phyloP scores from a whole-genome alignment of 345 rosid species.

The Geranium rotundifolium region DNA sequence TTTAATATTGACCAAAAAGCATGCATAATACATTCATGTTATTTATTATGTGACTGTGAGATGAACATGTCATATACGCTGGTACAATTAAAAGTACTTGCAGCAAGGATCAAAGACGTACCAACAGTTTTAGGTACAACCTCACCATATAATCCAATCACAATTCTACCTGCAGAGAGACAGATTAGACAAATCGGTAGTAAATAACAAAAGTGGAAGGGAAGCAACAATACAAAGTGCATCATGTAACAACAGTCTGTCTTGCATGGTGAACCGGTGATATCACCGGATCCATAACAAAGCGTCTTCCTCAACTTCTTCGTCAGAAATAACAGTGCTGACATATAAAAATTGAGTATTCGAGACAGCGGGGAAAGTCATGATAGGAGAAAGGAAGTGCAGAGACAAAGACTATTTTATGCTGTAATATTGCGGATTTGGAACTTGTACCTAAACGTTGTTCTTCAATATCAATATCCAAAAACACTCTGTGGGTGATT shows the following conservation, averaged over 20 bases:
- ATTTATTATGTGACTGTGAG: too few species aligned
- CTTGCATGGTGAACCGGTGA: too few species aligned
- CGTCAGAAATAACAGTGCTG: too few species aligned
- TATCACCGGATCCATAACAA: too few species aligned
- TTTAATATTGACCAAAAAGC: background rate
- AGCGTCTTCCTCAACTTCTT: too few species aligned
- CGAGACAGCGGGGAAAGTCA: too few species aligned
- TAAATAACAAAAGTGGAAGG: too few species aligned
- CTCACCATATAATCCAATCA: constrained; percentile 84
- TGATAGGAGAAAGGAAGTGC: background rate
- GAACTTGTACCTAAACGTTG: constrained; percentile 59
- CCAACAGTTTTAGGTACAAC: constrained; percentile 93
- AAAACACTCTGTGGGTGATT: constrained; percentile 82
- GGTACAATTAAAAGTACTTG: background rate
- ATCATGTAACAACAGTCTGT: too few species aligned
- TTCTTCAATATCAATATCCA: constrained; percentile 86
- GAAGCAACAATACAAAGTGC: too few species aligned
- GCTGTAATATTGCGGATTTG: background rate
- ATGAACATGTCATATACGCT: background rate
- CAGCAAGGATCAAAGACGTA: constrained; percentile 23
- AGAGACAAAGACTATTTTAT: too few species aligned
- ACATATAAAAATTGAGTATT: too few species aligned
- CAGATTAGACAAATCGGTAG: too few species aligned
- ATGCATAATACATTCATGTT: background rate
- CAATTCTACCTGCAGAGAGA: constrained; percentile 73